Evolutionary conservation across 768 basidiomycete genomes (phyloP), one percentile per base, ranked within the genome.

Genomic region (Mycena venus): DNA sequence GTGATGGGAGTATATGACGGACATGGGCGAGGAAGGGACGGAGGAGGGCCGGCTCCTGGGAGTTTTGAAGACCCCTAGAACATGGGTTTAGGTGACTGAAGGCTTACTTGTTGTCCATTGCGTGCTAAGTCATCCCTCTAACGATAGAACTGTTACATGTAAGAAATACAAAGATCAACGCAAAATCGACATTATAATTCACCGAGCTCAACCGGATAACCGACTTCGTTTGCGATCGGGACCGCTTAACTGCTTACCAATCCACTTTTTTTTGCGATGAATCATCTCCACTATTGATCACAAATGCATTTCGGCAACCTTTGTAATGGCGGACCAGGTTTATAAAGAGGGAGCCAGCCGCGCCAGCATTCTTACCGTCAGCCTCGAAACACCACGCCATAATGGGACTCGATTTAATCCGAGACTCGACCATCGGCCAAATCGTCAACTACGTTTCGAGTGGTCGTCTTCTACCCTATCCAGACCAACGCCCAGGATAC

Each of bases 321-420:
- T 34, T 59, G 32, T 59, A 34, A 59, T 36, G 21, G n/a, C n/a
- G n/a, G n/a, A n/a, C n/a, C n/a, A 8, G 9, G 8, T 25, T 10
- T 60, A 40, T 25, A 60, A 40, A 40, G 23, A 23, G 15, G 15
- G 36, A 8, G 9, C 14, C 62, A n/a, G n/a, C n/a, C n/a, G n/a
- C n/a, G n/a, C n/a, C n/a, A n/a, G n/a, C n/a, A n/a, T n/a, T 27
- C 17, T 14, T 25, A 34, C 62, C 12, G 4, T 34, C n/a, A 42
- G 27, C 53, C 32, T 42, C 53, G 38, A 38, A 21, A n/a, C 29
- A 31, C 49, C 23, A n/a, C 25, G 27, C n/a, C n/a, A n/a, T n/a
- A n/a, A 70, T 70, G 68, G 55, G 66, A 32, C 49, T 53, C 34
- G 68, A 70, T 23, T n/a, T 70, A 51, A 27, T 70, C 59, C 68